Conservation (phyloP, 2,329 filamentous ascomycete species). For the Curvularia eragrostidis region DNA sequence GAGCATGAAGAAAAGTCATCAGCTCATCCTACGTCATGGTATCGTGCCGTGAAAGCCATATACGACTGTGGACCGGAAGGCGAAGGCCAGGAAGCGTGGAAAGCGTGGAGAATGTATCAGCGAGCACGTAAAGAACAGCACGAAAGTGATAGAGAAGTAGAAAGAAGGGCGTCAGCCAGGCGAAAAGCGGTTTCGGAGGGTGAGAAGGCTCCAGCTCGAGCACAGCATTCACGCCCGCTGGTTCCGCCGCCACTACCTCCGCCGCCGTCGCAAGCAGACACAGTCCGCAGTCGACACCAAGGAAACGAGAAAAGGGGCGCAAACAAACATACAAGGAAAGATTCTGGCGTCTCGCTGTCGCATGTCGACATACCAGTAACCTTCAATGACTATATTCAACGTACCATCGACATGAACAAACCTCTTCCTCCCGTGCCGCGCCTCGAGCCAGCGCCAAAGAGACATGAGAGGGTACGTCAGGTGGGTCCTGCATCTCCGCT, state of each 20-base stretch:
- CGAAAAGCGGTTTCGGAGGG: conserved; percentile 1
- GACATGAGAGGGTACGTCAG: neutral
- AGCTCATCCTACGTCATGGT: neutral
- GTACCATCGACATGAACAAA: conserved; percentile 17
- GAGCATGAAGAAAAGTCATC: neutral
- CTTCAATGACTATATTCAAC: conserved; percentile 6
- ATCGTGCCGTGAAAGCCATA: conserved; percentile 25
- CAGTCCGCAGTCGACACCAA: neutral
- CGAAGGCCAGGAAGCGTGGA: conserved; percentile 38
- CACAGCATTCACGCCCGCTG: neutral
- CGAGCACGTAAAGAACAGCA: conserved; percentile 17
- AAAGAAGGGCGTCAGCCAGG: neutral
- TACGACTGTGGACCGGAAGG: conserved; percentile 33
- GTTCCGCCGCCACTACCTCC: conserved; percentile 1
- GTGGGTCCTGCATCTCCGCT: neutral
- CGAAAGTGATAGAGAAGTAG: neutral
- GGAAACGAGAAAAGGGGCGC: neutral
- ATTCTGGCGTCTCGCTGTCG: conserved; percentile 14
- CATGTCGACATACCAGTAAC: conserved; percentile 20
- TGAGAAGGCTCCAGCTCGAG: neutral
- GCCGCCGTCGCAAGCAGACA: neutral
- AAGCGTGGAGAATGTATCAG: conserved; percentile 26
- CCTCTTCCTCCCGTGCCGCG: conserved; percentile 25
- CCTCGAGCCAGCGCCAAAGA: conserved; percentile 4
- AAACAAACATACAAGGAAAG: conserved; percentile 1